phyloP scores from a whole-genome alignment of 371 early-diverging fungal species.

The Lichtheimia ramosa region DNA sequence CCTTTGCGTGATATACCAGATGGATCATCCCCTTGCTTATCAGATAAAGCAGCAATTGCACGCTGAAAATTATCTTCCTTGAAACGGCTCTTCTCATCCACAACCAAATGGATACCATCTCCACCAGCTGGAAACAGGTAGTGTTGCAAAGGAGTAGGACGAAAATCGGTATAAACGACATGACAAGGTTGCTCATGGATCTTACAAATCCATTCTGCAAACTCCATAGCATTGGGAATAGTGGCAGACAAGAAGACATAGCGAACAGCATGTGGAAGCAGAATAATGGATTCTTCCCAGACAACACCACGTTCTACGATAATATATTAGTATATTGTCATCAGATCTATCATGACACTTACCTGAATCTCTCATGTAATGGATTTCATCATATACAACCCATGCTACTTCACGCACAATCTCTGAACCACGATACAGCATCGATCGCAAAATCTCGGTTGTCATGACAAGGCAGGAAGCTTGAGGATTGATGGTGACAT shows the following conservation, averaged over 20 bases:
- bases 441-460: conserved; percentile 98
- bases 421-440: conserved; percentile 99
- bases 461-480: conserved; percentile 99
- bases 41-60: conserved; percentile 76
- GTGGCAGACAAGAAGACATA: conserved; percentile 99
- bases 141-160: conserved; percentile 98
- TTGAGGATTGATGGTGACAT: conserved; percentile 98
- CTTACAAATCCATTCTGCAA: conserved; percentile 99
- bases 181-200: conserved; percentile 98
- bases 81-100: conserved; percentile 95
- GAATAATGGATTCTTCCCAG: conserved; percentile 99
- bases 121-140: conserved; percentile 94
- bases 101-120: conserved; percentile 93
- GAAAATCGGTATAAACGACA: conserved; percentile 99
- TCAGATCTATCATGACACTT: conserved; percentile 5
- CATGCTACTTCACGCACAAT: conserved; percentile 99
- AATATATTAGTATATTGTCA: not conserved
- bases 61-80: conserved; percentile 94
- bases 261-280: conserved; percentile 92
- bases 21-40: conserved; percentile 61
- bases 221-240: conserved; percentile 99
- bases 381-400: conserved; percentile 99
- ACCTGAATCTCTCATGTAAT: conserved; percentile 97
- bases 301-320: conserved; percentile 95
- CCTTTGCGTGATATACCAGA: conserved; percentile 41